Percentiles rank a stretch among this genome's conserved stretches.
Evolutionary conservation across 768 basidiomycete species (phyloP).

Genomic region (Boletus reticuloceps): DNA sequence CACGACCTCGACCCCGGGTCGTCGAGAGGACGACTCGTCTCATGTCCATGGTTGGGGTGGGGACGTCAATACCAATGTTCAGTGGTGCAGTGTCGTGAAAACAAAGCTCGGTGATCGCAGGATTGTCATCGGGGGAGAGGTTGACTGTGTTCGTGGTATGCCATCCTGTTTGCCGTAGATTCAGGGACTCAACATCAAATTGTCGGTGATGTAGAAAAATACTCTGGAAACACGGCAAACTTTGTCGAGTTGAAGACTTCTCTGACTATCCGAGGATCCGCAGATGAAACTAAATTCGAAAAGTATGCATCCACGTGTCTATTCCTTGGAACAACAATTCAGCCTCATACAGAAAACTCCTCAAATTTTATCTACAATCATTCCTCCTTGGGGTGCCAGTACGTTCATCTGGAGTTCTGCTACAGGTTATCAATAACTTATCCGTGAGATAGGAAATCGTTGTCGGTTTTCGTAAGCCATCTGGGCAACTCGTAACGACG

Average conservation of each 20-base stretch:
- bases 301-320: constrained; percentile 47
- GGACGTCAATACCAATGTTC: constrained; percentile 83
- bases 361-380: constrained; percentile 91
- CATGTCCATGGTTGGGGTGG: constrained; percentile 62
- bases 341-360: constrained; percentile 61
- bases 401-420: constrained; percentile 24
- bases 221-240: constrained; percentile 58
- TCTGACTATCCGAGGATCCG: constrained; percentile 55
- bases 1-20: constrained; percentile 43
- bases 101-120: constrained; percentile 74
- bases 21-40: constrained; percentile 19
- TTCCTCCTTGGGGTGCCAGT: constrained; percentile 91
- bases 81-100: constrained; percentile 89
- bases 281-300: constrained; percentile 76
- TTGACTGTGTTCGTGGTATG: constrained; percentile 82
- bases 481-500: constrained; percentile 62
- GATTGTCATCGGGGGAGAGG: constrained; percentile 83
- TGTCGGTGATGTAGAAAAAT: constrained; percentile 45
- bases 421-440: not conserved
- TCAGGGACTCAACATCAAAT: not conserved
- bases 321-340: not conserved
- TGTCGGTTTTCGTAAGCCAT: constrained; percentile 82
- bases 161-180: not conserved
- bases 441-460: constrained; percentile 60
- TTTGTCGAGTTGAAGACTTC: constrained; percentile 91